Conservation (phyloP, 1,284 basidiomycete species). For the Trichosporon ovoides region DNA sequence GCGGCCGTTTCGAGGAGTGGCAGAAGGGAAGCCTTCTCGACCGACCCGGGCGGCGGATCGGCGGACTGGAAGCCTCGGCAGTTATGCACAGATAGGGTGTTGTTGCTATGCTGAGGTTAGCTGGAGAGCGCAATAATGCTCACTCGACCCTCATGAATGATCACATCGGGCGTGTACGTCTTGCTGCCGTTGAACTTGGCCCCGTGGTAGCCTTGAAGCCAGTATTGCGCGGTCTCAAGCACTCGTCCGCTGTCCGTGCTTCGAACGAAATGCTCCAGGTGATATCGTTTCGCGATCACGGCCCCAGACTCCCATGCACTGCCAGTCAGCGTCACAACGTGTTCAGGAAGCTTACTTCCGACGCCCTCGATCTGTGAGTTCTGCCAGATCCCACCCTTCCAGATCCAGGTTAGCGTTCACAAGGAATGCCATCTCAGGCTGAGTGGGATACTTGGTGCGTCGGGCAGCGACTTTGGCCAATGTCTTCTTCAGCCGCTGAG, state of each 20-base stretch:
- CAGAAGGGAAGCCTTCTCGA: background rate
- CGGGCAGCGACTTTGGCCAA: slow-evolving; percentile 38
- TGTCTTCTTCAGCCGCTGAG: slow-evolving; percentile 53
- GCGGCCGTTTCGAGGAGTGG: slow-evolving; percentile 5
- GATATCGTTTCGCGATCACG: slow-evolving; percentile 25
- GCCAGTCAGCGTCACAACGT: slow-evolving; percentile 15
- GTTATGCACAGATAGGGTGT: slow-evolving; percentile 65
- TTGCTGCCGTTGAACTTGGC: slow-evolving; percentile 19
- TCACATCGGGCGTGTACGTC: slow-evolving; percentile 22
- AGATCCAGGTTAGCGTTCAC: slow-evolving; percentile 59
- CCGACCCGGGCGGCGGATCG: slow-evolving; percentile 28
- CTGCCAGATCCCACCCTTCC: slow-evolving; percentile 51
- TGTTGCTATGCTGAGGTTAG: slow-evolving; percentile 53
- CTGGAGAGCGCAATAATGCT: background rate
- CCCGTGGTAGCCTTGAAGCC: slow-evolving; percentile 52
- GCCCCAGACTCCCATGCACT: slow-evolving; percentile 46
- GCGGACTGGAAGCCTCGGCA: slow-evolving; percentile 56
- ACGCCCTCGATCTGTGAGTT: slow-evolving; percentile 65
- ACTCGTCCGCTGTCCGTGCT: slow-evolving; percentile 61
- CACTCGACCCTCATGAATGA: slow-evolving; percentile 36
- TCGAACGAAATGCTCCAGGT: slow-evolving; percentile 59
- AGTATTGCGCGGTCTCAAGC: slow-evolving; percentile 62
- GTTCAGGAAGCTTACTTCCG: slow-evolving; percentile 56
- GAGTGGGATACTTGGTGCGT: slow-evolving; percentile 11
- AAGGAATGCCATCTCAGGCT: slow-evolving; percentile 60